Base-by-base conservation (phyloP, 2,329 filamentous ascomycete genomes). In the Ceratocystis cacaofunesta region DNA sequence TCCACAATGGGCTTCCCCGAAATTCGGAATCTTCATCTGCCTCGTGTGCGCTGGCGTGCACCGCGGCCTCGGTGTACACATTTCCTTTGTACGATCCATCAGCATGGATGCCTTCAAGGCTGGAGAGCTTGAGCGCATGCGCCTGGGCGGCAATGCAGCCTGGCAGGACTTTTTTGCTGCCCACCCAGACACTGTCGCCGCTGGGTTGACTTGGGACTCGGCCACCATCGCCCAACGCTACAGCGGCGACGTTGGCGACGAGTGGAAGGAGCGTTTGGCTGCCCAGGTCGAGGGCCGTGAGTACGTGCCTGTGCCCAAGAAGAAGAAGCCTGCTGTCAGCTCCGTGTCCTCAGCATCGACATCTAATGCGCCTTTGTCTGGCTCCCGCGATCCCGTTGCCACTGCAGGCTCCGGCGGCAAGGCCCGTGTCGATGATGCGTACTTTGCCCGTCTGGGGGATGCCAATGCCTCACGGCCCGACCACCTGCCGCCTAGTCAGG, bases 61-160 rank as follows among this genome's bases (percentile, higher is more conserved):
- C 78, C 88, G 94, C 69, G 91, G 91, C 2, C 85, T 99, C 36
- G 94, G 94, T 68, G 94, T 99, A 44, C 94, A 99, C 79, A 96
- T 99, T 75, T 96, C 91, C 74, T 99, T 99, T 78, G 92, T 99
- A 69, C 88, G 94, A 68, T 94, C 89, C 72, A 94, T 97, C 73
- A 96, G 90, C 68, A 99, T 99, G 94, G 94, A 99, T 78, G 91
- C 91, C 66, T 97, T 99, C 80, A 99, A 99, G 76, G 84, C 85
- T 69, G 83, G 83, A 71, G 94, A 99, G 77, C 92, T 97, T 72
- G 87, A 90, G 76, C 88, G 92, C 70, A 97, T 99, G 94, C 85
- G 92, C 67, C 80, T 88, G 25, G 94, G 92, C 58, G 94, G 94
- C 64, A 99, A 99, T 76, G 85, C 88, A 68, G 82, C 85, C 17